Evolutionary conservation across 192 early-diverging fungal species (phyloP), one percentile per base, ranked within the genome.

Genomic region (Entophlyctis luteolus): DNA sequence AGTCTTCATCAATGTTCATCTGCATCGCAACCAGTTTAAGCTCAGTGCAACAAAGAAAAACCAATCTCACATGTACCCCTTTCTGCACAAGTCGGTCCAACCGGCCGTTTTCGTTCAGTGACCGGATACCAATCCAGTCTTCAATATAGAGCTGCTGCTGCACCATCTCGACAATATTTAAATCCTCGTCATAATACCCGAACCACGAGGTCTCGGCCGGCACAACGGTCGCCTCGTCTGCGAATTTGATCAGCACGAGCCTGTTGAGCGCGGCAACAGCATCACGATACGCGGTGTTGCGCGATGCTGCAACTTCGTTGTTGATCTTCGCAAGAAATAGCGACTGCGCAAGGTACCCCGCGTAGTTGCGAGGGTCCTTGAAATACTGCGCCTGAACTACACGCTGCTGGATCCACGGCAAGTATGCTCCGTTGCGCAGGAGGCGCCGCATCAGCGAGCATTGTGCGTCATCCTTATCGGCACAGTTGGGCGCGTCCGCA

Each of bases 311-410:
- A 22, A 75, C 47, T 59, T 97, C 94, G 74, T 92, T 88, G 70
- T 98, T 98, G 48, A 96, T 78, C 52, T 89, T 85, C 0, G 96
- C 91, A 29, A 98, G 78, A 67, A 95, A 98, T 22, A 91, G 87
- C 65, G 87, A 92, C 65, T 77, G 73, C 55, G 86, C 63, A 42
- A 91, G 54, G 75, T 98, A 98, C 35, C 72, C 78, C 36, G 86
- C 81, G 27, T 86, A 58, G n/a, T 83, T 82, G 42, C 59, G 68
- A 0, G 82, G 78, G 52, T 89, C 79, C 75, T 70, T 93, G 68
- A 84, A 98, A 59, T 97, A 98, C 79, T 98, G 96, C 2, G 95
- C 96, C 79, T 93, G 96, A 6, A 98, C 78, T 3, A 94, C 76
- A 63, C 89, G 86, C 59, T 86, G 76, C 16, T 92, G 88, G 22